phyloP scores from a whole-genome alignment of 768 basidiomycete genomes.

The Auriscalpium vulgare region DNA sequence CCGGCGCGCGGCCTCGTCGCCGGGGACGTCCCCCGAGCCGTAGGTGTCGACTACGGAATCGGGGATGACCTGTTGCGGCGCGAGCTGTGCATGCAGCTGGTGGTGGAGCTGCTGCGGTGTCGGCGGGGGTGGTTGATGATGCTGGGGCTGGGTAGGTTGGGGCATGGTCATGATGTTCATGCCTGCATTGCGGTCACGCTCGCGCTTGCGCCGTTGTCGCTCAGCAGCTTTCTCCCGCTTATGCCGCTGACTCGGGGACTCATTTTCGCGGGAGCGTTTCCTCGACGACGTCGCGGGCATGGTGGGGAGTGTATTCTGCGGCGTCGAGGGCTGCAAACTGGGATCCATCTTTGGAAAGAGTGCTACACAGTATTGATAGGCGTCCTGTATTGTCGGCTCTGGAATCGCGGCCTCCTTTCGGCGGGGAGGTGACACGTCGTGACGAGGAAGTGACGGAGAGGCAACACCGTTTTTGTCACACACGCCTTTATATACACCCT shows the following conservation, averaged over 20 bases:
- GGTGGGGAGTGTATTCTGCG: constrained; percentile 6
- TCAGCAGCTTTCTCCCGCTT: constrained; percentile 87
- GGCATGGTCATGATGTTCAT: constrained; percentile 20
- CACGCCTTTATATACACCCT: constrained; percentile 17
- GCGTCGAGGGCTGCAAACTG: constrained; percentile 15
- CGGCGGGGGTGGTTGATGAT: constrained; percentile 14
- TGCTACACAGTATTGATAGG: not conserved
- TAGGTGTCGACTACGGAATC: constrained; percentile 12
- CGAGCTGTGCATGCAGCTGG: constrained; percentile 2
- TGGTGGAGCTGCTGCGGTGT: constrained; percentile 14
- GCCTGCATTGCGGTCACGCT: constrained; percentile 46
- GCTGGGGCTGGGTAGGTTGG: constrained; percentile 19
- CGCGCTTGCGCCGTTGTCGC: constrained; percentile 76
- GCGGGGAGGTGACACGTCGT: constrained; percentile 25
- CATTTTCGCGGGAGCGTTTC: constrained; percentile 64
- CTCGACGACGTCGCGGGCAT: constrained; percentile 24
- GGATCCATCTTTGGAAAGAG: constrained; percentile 6
- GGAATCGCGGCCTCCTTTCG: constrained; percentile 6
- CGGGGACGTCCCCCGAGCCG: constrained; percentile 34
- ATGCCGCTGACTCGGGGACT: constrained; percentile 61
- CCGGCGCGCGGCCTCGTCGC: constrained; percentile 58
- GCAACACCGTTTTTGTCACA: constrained; percentile 18
- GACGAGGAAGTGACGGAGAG: constrained; percentile 24
- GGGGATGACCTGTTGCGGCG: not conserved
- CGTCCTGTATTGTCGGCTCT: not conserved